These are phyloP conservation scores for Russula virescens DNA, from an alignment of 768 basidiomycete genomes.

Conservation along the genomic window DNA sequence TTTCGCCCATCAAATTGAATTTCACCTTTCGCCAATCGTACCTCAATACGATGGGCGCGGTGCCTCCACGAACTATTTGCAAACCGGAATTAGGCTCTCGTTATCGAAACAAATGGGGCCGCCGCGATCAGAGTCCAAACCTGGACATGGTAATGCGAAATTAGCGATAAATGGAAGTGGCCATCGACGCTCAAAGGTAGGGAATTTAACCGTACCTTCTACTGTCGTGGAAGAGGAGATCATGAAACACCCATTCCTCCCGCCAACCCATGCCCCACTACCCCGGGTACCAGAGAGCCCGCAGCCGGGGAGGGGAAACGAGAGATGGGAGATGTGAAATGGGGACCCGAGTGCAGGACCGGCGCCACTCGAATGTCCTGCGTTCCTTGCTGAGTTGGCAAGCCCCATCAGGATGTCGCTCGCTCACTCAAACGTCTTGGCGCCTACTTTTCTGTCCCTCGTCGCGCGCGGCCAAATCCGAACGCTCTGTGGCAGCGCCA, in stretches of 20 bases:
- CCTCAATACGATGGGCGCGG: not conserved
- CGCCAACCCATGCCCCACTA: not conserved
- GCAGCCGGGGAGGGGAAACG: not conserved
- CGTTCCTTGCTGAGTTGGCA: constrained; percentile 1
- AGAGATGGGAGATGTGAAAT: no score
- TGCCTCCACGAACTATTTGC: not conserved
- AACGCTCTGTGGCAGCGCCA: not conserved
- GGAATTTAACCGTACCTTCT: not conserved
- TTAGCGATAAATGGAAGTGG: not conserved
- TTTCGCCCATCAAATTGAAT: not conserved
- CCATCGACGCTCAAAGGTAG: not conserved
- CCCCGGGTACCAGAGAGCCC: not conserved
- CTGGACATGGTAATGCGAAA: not conserved
- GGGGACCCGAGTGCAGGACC: no score
- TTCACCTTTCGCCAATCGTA: not conserved
- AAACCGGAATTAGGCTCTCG: constrained; percentile 1
- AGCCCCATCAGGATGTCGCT: not conserved
- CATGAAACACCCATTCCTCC: not conserved
- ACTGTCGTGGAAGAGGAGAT: no score
- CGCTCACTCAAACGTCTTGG: not conserved
- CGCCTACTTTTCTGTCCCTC: not conserved
- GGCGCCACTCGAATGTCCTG: not conserved
- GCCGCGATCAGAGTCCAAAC: not conserved
- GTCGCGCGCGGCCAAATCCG: not conserved
- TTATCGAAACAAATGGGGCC: not conserved